Evolutionary conservation across 495 filamentous ascomycete species (phyloP).

Genomic region (Tuber magnatum): DNA sequence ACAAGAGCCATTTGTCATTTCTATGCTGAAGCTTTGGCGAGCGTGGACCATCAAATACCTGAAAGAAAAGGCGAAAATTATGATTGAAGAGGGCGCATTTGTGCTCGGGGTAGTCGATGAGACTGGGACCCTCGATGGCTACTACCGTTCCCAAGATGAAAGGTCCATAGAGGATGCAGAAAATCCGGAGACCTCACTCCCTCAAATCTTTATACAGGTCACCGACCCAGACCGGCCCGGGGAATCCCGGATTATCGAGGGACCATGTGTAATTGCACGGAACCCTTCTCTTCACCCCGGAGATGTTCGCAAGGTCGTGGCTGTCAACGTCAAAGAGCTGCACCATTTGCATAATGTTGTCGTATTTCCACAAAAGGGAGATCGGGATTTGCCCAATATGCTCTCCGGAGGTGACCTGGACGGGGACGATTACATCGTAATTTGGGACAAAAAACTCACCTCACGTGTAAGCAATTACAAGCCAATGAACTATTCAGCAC

Average conservation of each 20-base stretch:
- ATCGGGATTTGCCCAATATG: constrained; percentile 82
- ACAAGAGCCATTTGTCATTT: constrained; percentile 74
- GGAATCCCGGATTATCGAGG: constrained; percentile 60
- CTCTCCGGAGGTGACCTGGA: constrained; percentile 94
- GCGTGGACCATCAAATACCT: constrained; percentile 76
- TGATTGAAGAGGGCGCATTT: constrained; percentile 74
- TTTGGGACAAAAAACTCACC: constrained; percentile 72
- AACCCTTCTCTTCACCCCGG: constrained; percentile 95
- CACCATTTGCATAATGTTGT: constrained; percentile 74
- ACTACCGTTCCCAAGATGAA: constrained; percentile 44
- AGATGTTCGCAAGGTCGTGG: constrained; percentile 79
- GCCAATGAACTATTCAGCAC: constrained; percentile 65
- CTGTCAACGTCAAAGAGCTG: constrained; percentile 67
- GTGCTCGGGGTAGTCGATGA: constrained; percentile 88
- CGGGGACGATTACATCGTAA: constrained; percentile 89
- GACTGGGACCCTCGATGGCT: constrained; percentile 63
- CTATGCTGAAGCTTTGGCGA: constrained; percentile 66
- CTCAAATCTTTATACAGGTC: constrained; percentile 85
- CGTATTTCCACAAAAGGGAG: constrained; percentile 76
- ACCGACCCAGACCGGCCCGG: constrained; percentile 48
- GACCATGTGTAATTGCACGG: constrained; percentile 74
- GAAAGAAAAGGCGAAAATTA: constrained; percentile 86
- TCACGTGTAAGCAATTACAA: constrained; percentile 54
- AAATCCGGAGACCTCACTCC: constrained; percentile 45
- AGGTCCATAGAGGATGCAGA: constrained; percentile 26